These are phyloP conservation scores for Blastocystis sp. DNA, from an alignment of 352 stramenopile genomes.

Conservation along the genomic window DNA sequence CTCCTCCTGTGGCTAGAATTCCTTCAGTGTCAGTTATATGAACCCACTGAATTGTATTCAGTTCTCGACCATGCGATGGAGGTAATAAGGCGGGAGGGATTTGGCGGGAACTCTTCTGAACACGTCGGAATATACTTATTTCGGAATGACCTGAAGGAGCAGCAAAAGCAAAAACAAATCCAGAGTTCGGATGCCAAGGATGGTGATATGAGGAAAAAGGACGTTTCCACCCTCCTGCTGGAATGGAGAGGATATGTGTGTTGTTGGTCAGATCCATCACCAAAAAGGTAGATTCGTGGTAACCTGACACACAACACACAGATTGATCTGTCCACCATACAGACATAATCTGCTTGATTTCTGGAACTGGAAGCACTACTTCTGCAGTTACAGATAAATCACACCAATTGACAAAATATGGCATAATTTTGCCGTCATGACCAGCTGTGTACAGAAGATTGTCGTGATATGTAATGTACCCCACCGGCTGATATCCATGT, in stretches of 20 bases:
- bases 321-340: slow-evolving; percentile 46
- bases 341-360: slow-evolving; percentile 40
- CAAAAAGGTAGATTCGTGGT: slow-evolving; percentile 7
- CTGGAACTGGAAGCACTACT: not conserved
- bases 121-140: slow-evolving; percentile 14
- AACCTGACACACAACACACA: slow-evolving; percentile 6
- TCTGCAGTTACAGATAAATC: not conserved
- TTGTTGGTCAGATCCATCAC: slow-evolving; percentile 21
- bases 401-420: slow-evolving; percentile 41
- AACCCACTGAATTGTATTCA: slow-evolving; percentile 48
- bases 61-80: slow-evolving; percentile 33
- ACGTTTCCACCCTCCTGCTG: slow-evolving; percentile 60
- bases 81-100: not conserved
- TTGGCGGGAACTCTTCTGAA: not conserved
- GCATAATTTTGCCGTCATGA: slow-evolving; percentile 48
- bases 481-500: not conserved
- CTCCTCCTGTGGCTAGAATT: slow-evolving; percentile 11
- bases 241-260: slow-evolving; percentile 1
- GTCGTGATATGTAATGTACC: not conserved
- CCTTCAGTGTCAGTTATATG: not conserved
- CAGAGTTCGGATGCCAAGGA: not conserved
- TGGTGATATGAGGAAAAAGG: not conserved
- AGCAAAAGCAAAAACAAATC: slow-evolving; percentile 10
- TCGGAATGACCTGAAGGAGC: not conserved
- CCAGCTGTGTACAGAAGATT: slow-evolving; percentile 14